Base-by-base conservation (phyloP, 768 basidiomycete genomes). In the Kondoa malvinella region DNA sequence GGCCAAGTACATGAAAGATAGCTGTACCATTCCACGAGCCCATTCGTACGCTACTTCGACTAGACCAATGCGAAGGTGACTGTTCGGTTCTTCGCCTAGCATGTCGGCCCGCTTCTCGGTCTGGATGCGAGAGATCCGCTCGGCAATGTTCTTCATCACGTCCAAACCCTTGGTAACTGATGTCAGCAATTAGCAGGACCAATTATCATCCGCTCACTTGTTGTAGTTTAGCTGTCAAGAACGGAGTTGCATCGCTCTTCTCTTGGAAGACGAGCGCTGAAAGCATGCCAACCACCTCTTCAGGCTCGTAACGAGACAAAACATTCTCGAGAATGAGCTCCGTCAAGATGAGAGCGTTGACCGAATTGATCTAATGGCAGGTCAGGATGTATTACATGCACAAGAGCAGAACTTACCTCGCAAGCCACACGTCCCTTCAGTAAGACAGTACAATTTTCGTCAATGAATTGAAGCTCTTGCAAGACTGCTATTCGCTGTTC, bases 301-400 rank as follows among this genome's bases (percentile, higher is more conserved):
- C 90, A 0, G 95, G 89, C 59, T 91, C 91, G 76, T 89, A 97
- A 16, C 80, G 80, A 3, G 90, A 89, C 31, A 97, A 80, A 0
- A 88, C 87, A 75, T 99, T 99, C 75, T 99, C 95, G 64, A 97
- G 82, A 66, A 99, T 94, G 64, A 99, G 83, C 74, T 99, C 95
- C 0, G 95, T 99, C 60, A 97, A 80, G 61, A 99, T 84, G 29
- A 99, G 87, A 74, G 97, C 95, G 70, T 89, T 90, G n/a, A 87
- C 89, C 4, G 94, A 96, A 76, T 99, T 99, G 76, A 99, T 97
- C 92, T 96, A n/a, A n/a, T n/a, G n/a, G n/a, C n/a, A n/a, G 73
- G n/a, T 29, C 67, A 34, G 68, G 33, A 40, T 30, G 25, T 30
- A 31, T 27, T 56, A 29, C 26, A n/a, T n/a, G n/a, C n/a, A n/a